Evolutionary conservation across 2,329 filamentous ascomycete species (phyloP).

Genomic region (Epichloe aotearoae): DNA sequence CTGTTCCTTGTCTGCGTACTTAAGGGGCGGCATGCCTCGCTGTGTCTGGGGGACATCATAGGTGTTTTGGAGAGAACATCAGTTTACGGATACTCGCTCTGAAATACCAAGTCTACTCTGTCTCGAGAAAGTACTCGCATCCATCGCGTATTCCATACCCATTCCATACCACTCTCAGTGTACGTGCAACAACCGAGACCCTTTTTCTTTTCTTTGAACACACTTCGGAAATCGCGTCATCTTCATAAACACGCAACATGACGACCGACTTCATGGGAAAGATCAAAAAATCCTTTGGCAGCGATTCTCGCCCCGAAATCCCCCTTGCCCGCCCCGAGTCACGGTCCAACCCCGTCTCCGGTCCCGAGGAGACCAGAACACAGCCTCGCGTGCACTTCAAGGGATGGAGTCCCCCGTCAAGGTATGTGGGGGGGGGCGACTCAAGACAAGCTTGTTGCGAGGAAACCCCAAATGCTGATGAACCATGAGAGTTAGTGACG

Average conservation of each 20-base stretch:
- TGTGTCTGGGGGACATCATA: neutral
- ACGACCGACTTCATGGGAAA: slow-evolving; percentile 1
- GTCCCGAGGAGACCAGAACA: slow-evolving; percentile 1
- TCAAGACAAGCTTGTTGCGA: neutral
- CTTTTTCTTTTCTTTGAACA: too few relatives aligned
- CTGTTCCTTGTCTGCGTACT: neutral
- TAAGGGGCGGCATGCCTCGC: neutral
- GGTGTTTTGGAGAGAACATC: neutral
- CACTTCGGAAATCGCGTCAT: too few relatives aligned
- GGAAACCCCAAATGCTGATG: too few relatives aligned
- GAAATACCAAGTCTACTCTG: neutral
- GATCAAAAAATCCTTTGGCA: slow-evolving; percentile 3
- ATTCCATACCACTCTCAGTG: too few relatives aligned
- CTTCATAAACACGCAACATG: neutral
- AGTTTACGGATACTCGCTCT: neutral
- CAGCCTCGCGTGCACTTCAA: slow-evolving; percentile 1
- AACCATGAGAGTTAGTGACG: neutral
- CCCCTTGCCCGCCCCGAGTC: slow-evolving; percentile 3
- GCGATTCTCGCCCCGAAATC: slow-evolving; percentile 1
- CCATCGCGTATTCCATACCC: too few relatives aligned
- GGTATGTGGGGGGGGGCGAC: neutral
- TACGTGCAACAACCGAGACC: too few relatives aligned
- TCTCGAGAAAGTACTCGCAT: too few relatives aligned
- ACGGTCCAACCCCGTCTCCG: neutral
- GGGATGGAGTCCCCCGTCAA: neutral